Evolutionary conservation across 2,329 filamentous ascomycete species (phyloP), one percentile per base, ranked within the genome.

Genomic region (Colletotrichum karsti): DNA sequence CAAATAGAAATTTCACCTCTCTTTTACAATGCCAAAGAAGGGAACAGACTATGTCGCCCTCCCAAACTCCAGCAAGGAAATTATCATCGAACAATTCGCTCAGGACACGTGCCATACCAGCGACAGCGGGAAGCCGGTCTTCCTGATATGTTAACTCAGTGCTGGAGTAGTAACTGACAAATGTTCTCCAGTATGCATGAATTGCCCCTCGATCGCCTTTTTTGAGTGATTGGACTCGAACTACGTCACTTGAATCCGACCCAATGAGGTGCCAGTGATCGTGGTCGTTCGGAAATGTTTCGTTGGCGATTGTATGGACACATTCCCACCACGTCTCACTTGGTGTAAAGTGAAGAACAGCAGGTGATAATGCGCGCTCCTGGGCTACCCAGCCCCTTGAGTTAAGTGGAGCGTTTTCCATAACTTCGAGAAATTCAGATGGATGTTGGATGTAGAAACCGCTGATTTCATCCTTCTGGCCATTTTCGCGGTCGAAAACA

Each of bases 381-480:
- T 39, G 37, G 3, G 37, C 37, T 5, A 39, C 37, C 37, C 37
- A 39, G 4, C 15, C 37, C 8, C 37, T 2, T 1, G 37, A 39
- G 15, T 39, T 39, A 12, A 39, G 18, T 6, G 37, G 37, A 2
- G 13, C 37, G 8, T 5, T 7, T 2, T 15, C 18, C 3, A 39
- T n/a, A 39, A 7, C 13, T 1, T 39, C 5, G 1, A 3, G 0
- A 39, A 39, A 39, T 12, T 4, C 37, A 6, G 1, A 4, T 15
- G 13, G 13, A 5, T 3, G 13, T 39, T 39, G 13, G 37, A 39
- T n/a, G 2, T 39, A 39, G 5, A n/a, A 39, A n/a, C 37, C 37
- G 1, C 18, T 5, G 13, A n/a, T 15, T 2, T n/a, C 5, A 7
- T 18, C 37, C 6, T 2, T n/a, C n/a, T n/a, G n/a, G 15, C 1